Conservation (phyloP, 352 stramenopile genomes). For the Pythium chondricola region DNA sequence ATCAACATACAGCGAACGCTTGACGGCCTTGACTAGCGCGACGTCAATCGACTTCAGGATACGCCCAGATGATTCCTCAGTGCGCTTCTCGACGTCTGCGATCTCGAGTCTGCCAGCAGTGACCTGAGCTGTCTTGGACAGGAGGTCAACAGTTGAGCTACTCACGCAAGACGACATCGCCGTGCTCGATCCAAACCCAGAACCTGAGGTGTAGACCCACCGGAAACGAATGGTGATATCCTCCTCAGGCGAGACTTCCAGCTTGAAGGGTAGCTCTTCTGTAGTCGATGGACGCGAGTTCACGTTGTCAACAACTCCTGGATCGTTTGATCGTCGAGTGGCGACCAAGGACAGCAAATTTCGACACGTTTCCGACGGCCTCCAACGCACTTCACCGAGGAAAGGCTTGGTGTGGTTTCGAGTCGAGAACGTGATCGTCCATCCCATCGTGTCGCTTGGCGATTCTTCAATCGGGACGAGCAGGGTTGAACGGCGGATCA, state of each 20-base stretch:
- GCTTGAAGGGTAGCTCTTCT: slow-evolving; percentile 27
- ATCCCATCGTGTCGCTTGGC: slow-evolving; percentile 50
- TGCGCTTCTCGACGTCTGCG: slow-evolving; percentile 6
- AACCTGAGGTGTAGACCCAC: slow-evolving; percentile 59
- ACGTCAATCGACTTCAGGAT: slow-evolving; percentile 39
- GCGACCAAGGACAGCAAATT: slow-evolving; percentile 42
- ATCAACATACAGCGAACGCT: slow-evolving; percentile 64
- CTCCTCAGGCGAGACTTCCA: slow-evolving; percentile 31
- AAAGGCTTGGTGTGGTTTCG: slow-evolving; percentile 3
- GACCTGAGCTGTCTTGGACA: slow-evolving; percentile 51
- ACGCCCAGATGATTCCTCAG: slow-evolving; percentile 4
- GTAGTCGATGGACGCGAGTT: background rate
- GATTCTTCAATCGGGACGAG: slow-evolving; percentile 72
- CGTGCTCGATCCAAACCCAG: slow-evolving; percentile 58
- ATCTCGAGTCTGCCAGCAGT: slow-evolving; percentile 59
- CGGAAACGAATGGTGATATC: slow-evolving; percentile 38
- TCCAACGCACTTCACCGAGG: slow-evolving; percentile 55
- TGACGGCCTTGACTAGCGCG: slow-evolving; percentile 57
- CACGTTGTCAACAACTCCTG: background rate
- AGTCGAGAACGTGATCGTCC: slow-evolving; percentile 16
- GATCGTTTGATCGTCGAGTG: slow-evolving; percentile 1
- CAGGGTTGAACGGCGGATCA: slow-evolving; percentile 44
- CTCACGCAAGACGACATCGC: slow-evolving; percentile 63
- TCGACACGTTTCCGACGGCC: slow-evolving; percentile 33
- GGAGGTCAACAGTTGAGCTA: slow-evolving; percentile 48